Conservation (phyloP, 108 stramenopile genomes). For the Nitzschia palea region DNA sequence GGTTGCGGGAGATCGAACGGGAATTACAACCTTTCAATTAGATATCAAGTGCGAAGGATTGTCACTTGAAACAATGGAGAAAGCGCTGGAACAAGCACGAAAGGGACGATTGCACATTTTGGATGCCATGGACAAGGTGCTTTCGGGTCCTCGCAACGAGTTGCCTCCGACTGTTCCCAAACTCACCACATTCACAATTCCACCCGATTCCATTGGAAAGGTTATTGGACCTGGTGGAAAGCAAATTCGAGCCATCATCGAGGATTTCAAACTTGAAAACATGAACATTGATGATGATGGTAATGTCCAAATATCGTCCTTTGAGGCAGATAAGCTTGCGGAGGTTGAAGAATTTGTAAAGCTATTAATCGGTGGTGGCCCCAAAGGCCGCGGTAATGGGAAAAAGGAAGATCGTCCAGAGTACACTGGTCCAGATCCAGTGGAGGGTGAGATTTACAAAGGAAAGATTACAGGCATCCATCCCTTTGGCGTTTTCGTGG, state of each 20-base stretch:
- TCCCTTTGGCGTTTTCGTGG: slow-evolving; percentile 81
- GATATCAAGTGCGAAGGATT: slow-evolving; percentile 93
- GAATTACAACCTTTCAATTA: slow-evolving; percentile 90
- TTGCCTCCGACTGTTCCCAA: slow-evolving; percentile 74
- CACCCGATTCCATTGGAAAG: slow-evolving; percentile 71
- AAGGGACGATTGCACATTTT: slow-evolving; percentile 75
- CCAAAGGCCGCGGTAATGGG: slow-evolving; percentile 27
- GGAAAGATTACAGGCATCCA: slow-evolving; percentile 82
- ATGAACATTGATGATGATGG: slow-evolving; percentile 74
- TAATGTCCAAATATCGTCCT: slow-evolving; percentile 62
- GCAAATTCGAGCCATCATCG: slow-evolving; percentile 84
- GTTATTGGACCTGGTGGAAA: slow-evolving; percentile 88
- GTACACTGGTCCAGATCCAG: slow-evolving; percentile 78
- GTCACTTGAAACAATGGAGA: slow-evolving; percentile 72
- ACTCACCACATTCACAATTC: slow-evolving; percentile 52
- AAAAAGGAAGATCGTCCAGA: slow-evolving; percentile 49
- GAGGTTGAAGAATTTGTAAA: slow-evolving; percentile 75
- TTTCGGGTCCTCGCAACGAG: slow-evolving; percentile 41
- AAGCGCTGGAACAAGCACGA: slow-evolving; percentile 84
- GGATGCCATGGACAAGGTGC: slow-evolving; percentile 68
- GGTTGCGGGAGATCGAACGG: slow-evolving; percentile 82
- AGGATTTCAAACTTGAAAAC: slow-evolving; percentile 71
- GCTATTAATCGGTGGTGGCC: slow-evolving; percentile 43
- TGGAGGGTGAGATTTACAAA: slow-evolving; percentile 66
- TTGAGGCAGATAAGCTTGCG: slow-evolving; percentile 55